These are phyloP conservation scores for Stephania japonica DNA, from an alignment of 164 flowering plant genomes.

Conservation along the genomic window DNA sequence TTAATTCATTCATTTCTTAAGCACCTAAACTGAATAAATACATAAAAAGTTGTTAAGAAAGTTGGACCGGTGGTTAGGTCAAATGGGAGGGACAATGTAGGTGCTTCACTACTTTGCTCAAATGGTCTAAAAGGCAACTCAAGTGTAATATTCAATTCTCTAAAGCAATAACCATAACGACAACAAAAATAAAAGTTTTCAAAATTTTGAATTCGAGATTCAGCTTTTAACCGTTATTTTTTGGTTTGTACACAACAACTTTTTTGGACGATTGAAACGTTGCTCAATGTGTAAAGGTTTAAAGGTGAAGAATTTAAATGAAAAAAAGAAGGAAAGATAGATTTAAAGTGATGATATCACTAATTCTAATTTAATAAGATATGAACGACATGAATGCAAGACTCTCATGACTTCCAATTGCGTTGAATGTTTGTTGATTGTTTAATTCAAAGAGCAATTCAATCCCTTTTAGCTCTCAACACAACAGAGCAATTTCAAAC, in stretches of 20 bases:
- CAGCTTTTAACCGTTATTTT: neutral
- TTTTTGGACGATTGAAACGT: neutral
- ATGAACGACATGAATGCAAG: no score
- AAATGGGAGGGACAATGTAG: neutral
- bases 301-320: neutral
- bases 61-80: neutral
- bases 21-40: no score
- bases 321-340: neutral
- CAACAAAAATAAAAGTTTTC: neutral
- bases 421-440: neutral
- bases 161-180: neutral
- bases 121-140: conserved; percentile 1
- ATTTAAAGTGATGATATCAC: neutral
- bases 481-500: no score
- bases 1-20: no score
- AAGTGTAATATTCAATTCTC: neutral
- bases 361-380: neutral
- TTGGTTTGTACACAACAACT: neutral
- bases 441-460: neutral
- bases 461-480: no score
- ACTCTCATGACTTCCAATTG: neutral
- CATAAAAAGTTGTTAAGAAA: neutral
- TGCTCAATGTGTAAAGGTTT: neutral
- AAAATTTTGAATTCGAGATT: neutral
- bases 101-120: neutral